A percentile compares a stretch with the other conserved stretches of the same genome.
phyloP scores from a whole-genome alignment of 495 filamentous ascomycete genomes.

The Daldinia concentrica region DNA sequence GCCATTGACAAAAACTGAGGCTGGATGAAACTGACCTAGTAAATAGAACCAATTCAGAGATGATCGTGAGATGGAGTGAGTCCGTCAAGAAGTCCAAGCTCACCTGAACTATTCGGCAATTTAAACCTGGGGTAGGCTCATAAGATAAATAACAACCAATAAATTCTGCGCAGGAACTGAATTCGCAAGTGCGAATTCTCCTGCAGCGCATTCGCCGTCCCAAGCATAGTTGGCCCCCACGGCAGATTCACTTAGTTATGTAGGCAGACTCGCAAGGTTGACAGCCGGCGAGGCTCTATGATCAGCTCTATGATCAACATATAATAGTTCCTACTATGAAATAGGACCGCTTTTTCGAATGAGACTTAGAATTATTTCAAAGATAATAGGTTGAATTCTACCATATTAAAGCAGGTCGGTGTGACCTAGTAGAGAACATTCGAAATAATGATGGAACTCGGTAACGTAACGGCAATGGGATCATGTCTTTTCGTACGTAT shows the following conservation, averaged over 20 bases:
- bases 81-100: not conserved
- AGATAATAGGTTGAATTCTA: not conserved
- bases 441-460: not conserved
- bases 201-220: not conserved
- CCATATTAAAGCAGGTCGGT: not conserved
- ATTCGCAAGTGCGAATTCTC: slow-evolving; percentile 6
- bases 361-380: not conserved
- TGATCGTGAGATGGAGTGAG: not conserved
- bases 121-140: not conserved
- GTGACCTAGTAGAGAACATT: not conserved
- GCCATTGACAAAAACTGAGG: not conserved
- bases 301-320: not conserved
- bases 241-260: not conserved
- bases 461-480: not conserved
- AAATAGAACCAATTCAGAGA: not conserved
- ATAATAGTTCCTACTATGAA: not conserved
- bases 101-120: not conserved
- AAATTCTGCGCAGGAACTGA: not conserved
- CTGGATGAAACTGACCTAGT: slow-evolving; percentile 6
- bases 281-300: not conserved
- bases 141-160: not conserved
- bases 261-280: slow-evolving; percentile 10
- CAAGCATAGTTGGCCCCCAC: not conserved
- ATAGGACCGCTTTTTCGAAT: not conserved
- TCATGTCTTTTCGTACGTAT: not conserved